Percentiles rank a stretch among this genome's conserved stretches.
Conservation (phyloP, 73 alveolate species). For the Diophrys sp. region DNA sequence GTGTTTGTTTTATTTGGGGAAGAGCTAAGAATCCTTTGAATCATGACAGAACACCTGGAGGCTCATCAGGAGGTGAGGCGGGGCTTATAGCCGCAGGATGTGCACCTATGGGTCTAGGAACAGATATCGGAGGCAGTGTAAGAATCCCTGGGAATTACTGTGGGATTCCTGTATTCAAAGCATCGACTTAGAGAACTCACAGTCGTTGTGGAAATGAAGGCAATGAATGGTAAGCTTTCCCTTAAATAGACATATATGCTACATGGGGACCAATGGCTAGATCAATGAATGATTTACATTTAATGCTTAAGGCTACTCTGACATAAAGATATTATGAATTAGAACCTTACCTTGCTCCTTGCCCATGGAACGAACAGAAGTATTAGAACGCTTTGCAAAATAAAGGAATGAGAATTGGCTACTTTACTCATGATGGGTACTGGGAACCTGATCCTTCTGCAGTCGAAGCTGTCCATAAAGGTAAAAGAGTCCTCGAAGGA, state of each 20-base stretch:
- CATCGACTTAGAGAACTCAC: conserved; percentile 53
- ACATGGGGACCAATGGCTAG: conserved; percentile 63
- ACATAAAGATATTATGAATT: too few relatives aligned
- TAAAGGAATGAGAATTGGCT: neutral
- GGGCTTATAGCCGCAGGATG: conserved; percentile 51
- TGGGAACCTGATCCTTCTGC: neutral
- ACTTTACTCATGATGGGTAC: neutral
- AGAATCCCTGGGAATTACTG: conserved; percentile 60
- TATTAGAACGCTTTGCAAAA: too few relatives aligned
- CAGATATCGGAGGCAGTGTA: conserved; percentile 53
- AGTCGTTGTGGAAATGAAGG: neutral
- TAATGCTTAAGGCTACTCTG: too few relatives aligned
- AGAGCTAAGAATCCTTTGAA: conserved; percentile 70
- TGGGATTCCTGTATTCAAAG: conserved; percentile 65
- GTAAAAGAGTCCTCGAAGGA: neutral
- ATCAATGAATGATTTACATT: conserved; percentile 57
- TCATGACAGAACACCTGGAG: conserved; percentile 63
- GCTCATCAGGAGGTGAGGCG: conserved; percentile 76
- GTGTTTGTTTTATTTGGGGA: conserved; percentile 59
- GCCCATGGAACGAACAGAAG: too few relatives aligned
- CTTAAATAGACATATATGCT: conserved; percentile 19
- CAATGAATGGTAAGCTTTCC: neutral
- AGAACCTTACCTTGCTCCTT: too few relatives aligned
- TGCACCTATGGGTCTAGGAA: conserved; percentile 51
- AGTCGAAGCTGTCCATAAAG: neutral